A percentile compares a stretch with the other conserved stretches of the same genome.
phyloP scores from a whole-genome alignment of 495 filamentous ascomycete species.

The Neurospora sp. region DNA sequence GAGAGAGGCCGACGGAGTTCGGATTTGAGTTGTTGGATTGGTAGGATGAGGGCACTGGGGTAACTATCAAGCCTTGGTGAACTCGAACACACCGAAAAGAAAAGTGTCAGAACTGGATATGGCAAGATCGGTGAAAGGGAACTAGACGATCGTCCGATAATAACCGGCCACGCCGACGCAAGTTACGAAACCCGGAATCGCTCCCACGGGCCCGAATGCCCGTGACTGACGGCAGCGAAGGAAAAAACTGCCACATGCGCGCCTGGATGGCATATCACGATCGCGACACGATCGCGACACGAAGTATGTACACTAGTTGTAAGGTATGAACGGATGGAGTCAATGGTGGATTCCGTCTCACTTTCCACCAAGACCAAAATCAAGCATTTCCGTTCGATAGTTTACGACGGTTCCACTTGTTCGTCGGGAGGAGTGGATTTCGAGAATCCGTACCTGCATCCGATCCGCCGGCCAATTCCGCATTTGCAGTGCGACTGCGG shows the following conservation, averaged over 20 bases:
- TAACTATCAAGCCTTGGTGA: no score
- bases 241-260: neutral
- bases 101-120: no score
- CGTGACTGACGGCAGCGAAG: neutral
- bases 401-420: neutral
- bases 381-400: no score
- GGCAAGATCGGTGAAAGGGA: no score
- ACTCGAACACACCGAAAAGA: no score
- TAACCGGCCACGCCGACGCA: no score
- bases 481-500: neutral
- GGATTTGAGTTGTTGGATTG: neutral
- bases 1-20: no score
- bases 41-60: neutral
- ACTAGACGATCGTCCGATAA: no score
- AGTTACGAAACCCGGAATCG: no score
- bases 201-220: neutral
- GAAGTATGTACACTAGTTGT: neutral
- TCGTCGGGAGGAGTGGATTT: neutral
- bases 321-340: neutral
- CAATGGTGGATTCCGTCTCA: neutral
- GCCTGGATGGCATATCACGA: neutral
- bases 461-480: neutral
- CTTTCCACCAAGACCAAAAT: no score
- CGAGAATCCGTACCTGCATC: neutral
- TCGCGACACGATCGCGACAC: neutral